Evolutionary conservation across 768 basidiomycete species (phyloP), one percentile per base, ranked within the genome.

Genomic region (Collybia nuda): DNA sequence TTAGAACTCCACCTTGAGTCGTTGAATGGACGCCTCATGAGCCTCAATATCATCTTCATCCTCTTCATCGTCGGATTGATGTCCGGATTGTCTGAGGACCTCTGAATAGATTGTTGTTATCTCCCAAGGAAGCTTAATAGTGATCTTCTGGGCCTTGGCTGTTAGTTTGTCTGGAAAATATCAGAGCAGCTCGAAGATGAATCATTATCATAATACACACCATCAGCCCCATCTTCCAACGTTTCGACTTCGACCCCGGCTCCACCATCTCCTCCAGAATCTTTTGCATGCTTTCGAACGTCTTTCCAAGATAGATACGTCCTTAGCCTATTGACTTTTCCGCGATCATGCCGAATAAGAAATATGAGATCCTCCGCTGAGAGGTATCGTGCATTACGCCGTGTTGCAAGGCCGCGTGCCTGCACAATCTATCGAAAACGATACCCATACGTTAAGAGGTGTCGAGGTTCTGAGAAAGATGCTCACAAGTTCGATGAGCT

Each of bases 241-340:
- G 77, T 84, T 62, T 93, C 93, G 4, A 90, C 86, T 63, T 93
- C 91, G 2, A 89, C 87, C 5, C 81, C 89, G 17, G 78, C 89
- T 22, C 82, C 90, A 2, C 82, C 90, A 51, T 88, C 90, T 8
- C 88, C 91, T 37, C 86, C 89, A 19, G 86, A 84, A 60, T 97
- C 92, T 64, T 96, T 96, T 4, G 93, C 93, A 52, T 93, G 90
- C 61, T 96, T 97, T 12, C 95, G 82, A 15, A 98, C 95, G 57
- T 97, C 95, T 62, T 96, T 97, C 95, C 95, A 98, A 0, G 90
- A 92, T 19, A 98, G 79, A 62, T 97, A 98, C 8, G 92, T 96
- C 28, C 93, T 73, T 23, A 98, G 75, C 39, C 95, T 79, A 69
- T 97, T 96, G 54, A 98, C 92, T 67, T 96, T 97, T 6, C 88